Evolutionary conservation across 345 rosid genomes (phyloP), one percentile per base, ranked within the genome.

Genomic region (Bruguiera gymnorhiza): DNA sequence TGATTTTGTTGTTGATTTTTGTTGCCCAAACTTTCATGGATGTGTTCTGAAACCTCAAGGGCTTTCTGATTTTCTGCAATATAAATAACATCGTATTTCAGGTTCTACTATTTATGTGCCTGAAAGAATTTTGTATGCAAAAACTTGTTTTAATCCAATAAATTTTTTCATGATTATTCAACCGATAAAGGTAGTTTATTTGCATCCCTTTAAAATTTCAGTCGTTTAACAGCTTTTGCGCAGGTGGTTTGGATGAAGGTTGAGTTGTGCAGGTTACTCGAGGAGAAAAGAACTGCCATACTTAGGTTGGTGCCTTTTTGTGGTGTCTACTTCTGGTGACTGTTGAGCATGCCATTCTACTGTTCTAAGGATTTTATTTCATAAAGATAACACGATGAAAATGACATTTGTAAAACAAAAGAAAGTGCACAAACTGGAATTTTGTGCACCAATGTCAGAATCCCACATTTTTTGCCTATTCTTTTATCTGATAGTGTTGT

Each of bases 171-270:
- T 43, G 5, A 43, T 43, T 43, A 13, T 43, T 43, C 50, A 43
- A 43, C 5, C 18, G 62, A 69, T 39, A 52, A 58, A 62, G 66
- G 29, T 21, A 43, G 62, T 69, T 66, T 23, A 53, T 43, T 29
- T 39, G 73, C 80, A 75, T 71, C 80, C 79, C 57, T 77, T 79
- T 85, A 63, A 81, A 82, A 73, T 79, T 85, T 85, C 88, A 82
- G 76, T 73, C 59, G 74, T 75, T 75, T 81, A 74, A 79, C 76
- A 80, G 87, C 74, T 83, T 54, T 46, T 79, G 78, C 78, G 86
- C 89, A 95, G 99, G 96, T 86, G 64, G 85, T 79, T 57, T 84
- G 96, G 99, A 62, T 92, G 83, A 95, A 92, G 89, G 96, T 88
- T 72, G 97, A 90, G 83, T 78, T 92, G 67, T 92, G 92, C 76